Percentiles rank a stretch among this genome's conserved stretches.
Evolutionary conservation across 805 yeast species (phyloP).

Genomic region (Nakazawaea laoshanensis): DNA sequence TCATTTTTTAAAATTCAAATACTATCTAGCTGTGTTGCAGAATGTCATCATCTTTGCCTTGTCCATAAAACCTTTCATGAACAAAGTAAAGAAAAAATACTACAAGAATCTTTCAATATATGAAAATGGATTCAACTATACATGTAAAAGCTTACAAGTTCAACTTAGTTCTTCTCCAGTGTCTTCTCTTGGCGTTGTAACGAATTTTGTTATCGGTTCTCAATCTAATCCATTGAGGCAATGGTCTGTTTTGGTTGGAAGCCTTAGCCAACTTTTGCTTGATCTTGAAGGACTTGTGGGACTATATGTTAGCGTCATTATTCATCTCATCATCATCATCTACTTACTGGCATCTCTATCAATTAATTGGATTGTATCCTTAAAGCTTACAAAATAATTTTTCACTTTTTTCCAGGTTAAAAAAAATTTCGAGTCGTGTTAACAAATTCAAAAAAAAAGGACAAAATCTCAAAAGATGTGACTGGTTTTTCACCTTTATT

Average conservation of each 20-base stretch:
- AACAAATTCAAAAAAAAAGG: too few relatives aligned
- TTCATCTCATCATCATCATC: too few relatives aligned
- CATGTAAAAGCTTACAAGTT: slow-evolving; percentile 56
- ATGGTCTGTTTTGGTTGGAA: slow-evolving; percentile 97
- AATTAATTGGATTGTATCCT: slow-evolving; percentile 7
- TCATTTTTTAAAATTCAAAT: slow-evolving; percentile 27
- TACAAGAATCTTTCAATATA: too few relatives aligned
- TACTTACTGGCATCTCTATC: slow-evolving; percentile 36
- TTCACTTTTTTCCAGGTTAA: too few relatives aligned
- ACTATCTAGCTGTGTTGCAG: slow-evolving; percentile 35
- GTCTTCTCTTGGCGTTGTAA: slow-evolving; percentile 99
- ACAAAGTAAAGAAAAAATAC: too few relatives aligned
- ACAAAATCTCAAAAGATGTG: too few relatives aligned
- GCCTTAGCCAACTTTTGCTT: slow-evolving; percentile 99
- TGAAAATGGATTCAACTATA: too few relatives aligned
- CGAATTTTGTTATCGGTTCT: slow-evolving; percentile 96
- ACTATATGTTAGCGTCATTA: too few relatives aligned
- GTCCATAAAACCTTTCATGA: too few relatives aligned
- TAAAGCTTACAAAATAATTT: too few relatives aligned
- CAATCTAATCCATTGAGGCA: slow-evolving; percentile 99
- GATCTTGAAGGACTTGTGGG: slow-evolving; percentile 92
- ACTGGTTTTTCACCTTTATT: too few relatives aligned
- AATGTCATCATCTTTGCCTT: slow-evolving; percentile 15
- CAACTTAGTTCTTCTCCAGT: slow-evolving; percentile 99
- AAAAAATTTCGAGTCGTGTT: too few relatives aligned